Conservation (phyloP, 225 moss, liverwort and hornwort species). For the Anthoceros angustus region DNA sequence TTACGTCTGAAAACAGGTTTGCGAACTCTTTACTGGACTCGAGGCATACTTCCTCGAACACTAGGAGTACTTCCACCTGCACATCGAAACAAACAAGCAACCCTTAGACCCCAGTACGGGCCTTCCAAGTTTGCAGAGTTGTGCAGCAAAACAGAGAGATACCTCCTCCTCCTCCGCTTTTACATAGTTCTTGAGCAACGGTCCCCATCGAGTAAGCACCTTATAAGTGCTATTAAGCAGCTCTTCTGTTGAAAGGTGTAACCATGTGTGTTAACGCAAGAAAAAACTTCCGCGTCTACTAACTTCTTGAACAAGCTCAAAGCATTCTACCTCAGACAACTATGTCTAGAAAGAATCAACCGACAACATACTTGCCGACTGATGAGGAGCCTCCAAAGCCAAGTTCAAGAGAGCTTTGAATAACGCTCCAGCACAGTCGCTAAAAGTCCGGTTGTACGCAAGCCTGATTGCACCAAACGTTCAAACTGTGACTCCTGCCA, state of each 20-base stretch:
- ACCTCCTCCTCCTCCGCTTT: slow-evolving; percentile 93
- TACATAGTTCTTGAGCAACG: slow-evolving; percentile 59
- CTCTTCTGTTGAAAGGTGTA: slow-evolving; percentile 29
- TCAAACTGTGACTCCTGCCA: not conserved
- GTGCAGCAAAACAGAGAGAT: not conserved
- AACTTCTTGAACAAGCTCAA: not conserved
- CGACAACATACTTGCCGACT: slow-evolving; percentile 38
- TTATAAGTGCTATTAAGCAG: slow-evolving; percentile 40
- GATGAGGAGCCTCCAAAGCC: slow-evolving; percentile 41
- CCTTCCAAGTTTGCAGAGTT: too few relatives aligned
- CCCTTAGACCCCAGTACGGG: too few relatives aligned
- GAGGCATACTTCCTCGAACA: slow-evolving; percentile 75
- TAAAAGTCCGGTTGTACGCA: slow-evolving; percentile 64
- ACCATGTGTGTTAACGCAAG: not conserved
- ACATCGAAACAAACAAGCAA: not conserved
- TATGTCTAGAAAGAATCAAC: too few relatives aligned
- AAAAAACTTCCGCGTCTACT: not conserved
- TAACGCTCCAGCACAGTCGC: slow-evolving; percentile 95
- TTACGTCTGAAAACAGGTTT: slow-evolving; percentile 66
- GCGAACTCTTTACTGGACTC: slow-evolving; percentile 59
- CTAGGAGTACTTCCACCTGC: slow-evolving; percentile 84
- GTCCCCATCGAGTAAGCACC: slow-evolving; percentile 49
- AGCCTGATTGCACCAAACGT: slow-evolving; percentile 32
- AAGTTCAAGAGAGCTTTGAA: slow-evolving; percentile 62
- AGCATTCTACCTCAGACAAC: not conserved